These are phyloP conservation scores for Diaporthe helianthi DNA, from an alignment of 2,329 filamentous ascomycete species.

Conservation along the genomic window DNA sequence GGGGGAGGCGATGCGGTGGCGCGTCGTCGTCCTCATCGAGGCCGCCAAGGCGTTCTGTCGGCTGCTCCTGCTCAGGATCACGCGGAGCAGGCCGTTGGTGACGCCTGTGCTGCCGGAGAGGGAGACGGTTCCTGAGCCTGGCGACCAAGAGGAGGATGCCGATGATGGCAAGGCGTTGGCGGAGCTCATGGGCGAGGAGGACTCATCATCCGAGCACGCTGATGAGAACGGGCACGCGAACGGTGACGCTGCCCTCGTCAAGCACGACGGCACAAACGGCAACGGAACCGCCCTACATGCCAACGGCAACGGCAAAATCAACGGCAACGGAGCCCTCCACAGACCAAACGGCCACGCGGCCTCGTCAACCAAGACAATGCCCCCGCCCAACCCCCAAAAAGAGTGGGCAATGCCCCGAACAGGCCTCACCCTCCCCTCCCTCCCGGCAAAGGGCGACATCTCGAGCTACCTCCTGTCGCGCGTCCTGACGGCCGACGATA, in stretches of 20 bases:
- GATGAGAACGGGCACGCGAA: slow-evolving; percentile 49
- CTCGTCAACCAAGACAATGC: slow-evolving; percentile 23
- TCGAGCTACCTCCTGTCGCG: slow-evolving; percentile 87
- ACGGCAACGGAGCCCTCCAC: not conserved
- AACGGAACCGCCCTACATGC: not conserved
- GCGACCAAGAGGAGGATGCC: slow-evolving; percentile 56
- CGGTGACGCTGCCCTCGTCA: slow-evolving; percentile 37
- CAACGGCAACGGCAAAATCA: slow-evolving; percentile 21
- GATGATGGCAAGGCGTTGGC: slow-evolving; percentile 48
- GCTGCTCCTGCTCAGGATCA: slow-evolving; percentile 80
- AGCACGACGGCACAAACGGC: slow-evolving; percentile 27
- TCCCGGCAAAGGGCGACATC: slow-evolving; percentile 83
- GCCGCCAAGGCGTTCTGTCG: slow-evolving; percentile 85
- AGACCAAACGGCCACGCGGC: slow-evolving; percentile 33
- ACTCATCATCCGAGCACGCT: slow-evolving; percentile 64
- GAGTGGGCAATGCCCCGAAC: slow-evolving; percentile 96
- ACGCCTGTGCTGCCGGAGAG: slow-evolving; percentile 86
- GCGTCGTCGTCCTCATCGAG: slow-evolving; percentile 85
- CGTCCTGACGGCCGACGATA: slow-evolving; percentile 93
- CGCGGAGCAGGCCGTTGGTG: slow-evolving; percentile 81
- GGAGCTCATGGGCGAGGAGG: slow-evolving; percentile 52
- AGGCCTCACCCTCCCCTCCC: slow-evolving; percentile 80
- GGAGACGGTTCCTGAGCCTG: slow-evolving; percentile 72
- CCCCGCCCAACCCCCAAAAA: slow-evolving; percentile 49
- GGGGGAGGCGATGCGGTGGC: slow-evolving; percentile 83